Conservation (phyloP, 352 stramenopile species). For the Globisporangium paroecandrum region DNA sequence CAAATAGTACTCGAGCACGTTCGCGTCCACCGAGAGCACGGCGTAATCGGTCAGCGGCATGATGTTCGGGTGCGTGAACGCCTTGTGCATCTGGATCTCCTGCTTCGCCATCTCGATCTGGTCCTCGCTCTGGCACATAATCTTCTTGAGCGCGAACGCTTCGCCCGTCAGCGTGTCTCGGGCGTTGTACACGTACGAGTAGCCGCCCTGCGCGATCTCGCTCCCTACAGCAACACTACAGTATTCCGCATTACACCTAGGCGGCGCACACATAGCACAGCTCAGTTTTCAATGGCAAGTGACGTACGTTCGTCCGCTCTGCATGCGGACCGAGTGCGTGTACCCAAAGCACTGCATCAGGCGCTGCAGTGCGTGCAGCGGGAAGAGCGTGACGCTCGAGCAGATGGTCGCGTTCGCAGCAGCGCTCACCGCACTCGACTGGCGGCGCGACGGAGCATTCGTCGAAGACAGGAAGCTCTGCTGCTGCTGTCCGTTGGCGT, state of each 20-base stretch:
- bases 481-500: constrained; percentile 6
- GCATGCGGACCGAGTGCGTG: constrained; percentile 56
- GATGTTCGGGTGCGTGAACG: constrained; percentile 75
- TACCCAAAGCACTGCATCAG: constrained; percentile 74
- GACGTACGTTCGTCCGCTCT: constrained; percentile 75
- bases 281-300: background rate
- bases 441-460: background rate
- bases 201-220: constrained; percentile 84
- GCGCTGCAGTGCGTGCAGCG: constrained; percentile 53
- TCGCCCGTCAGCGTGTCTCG: constrained; percentile 70
- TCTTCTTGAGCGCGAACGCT: constrained; percentile 87
- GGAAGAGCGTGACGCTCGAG: constrained; percentile 55
- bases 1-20: constrained; percentile 74
- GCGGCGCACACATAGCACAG: background rate
- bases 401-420: constrained; percentile 33
- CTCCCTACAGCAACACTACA: constrained; percentile 47
- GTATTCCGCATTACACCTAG: background rate
- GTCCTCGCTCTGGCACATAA: constrained; percentile 81
- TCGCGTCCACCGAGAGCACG: constrained; percentile 42
- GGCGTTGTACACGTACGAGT: constrained; percentile 83
- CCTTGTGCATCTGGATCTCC: constrained; percentile 78
- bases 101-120: constrained; percentile 74
- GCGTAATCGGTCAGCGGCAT: constrained; percentile 83
- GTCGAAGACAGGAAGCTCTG: constrained; percentile 28
- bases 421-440: constrained; percentile 15